These are phyloP conservation scores for Emmonsiellopsis sp. DNA, from an alignment of 2,329 filamentous ascomycete species.

Conservation along the genomic window DNA sequence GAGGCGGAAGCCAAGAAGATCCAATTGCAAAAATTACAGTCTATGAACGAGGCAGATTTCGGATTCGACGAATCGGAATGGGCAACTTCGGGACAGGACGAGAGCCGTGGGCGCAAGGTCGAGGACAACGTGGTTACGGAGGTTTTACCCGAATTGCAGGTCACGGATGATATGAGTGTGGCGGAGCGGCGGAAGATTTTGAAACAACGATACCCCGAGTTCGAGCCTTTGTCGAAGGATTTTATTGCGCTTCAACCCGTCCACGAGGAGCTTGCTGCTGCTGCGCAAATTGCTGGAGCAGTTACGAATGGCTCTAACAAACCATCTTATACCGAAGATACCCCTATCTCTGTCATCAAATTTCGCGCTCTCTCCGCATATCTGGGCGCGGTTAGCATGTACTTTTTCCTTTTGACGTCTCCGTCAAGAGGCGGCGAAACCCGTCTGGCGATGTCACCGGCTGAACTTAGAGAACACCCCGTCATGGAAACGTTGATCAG, in stretches of 20 bases:
- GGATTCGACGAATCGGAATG: constrained; percentile 86
- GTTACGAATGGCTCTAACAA: constrained; percentile 17
- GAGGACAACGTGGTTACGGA: constrained; percentile 62
- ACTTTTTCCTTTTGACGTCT: constrained; percentile 87
- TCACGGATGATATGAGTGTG: constrained; percentile 66
- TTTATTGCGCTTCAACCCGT: constrained; percentile 59
- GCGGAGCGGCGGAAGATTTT: constrained; percentile 69
- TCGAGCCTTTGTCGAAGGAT: constrained; percentile 75
- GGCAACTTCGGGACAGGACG: constrained; percentile 49
- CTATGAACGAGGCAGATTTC: constrained; percentile 87
- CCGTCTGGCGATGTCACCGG: constrained; percentile 57
- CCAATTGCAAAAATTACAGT: constrained; percentile 81
- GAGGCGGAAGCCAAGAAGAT: constrained; percentile 80
- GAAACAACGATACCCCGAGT: constrained; percentile 78
- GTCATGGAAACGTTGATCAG: constrained; percentile 79
- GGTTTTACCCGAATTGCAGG: constrained; percentile 71
- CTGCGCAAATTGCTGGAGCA: constrained; percentile 49
- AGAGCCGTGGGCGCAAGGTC: constrained; percentile 39
- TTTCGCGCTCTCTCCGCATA: constrained; percentile 78
- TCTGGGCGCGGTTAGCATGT: constrained; percentile 77
- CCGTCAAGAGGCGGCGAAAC: constrained; percentile 53
- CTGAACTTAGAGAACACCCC: constrained; percentile 78
- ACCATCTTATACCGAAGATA: constrained; percentile 27
- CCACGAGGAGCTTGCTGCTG: constrained; percentile 49
- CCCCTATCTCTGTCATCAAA: constrained; percentile 57